Conservation (phyloP, 352 stramenopile genomes). For the Phytophthora pinifolia region DNA sequence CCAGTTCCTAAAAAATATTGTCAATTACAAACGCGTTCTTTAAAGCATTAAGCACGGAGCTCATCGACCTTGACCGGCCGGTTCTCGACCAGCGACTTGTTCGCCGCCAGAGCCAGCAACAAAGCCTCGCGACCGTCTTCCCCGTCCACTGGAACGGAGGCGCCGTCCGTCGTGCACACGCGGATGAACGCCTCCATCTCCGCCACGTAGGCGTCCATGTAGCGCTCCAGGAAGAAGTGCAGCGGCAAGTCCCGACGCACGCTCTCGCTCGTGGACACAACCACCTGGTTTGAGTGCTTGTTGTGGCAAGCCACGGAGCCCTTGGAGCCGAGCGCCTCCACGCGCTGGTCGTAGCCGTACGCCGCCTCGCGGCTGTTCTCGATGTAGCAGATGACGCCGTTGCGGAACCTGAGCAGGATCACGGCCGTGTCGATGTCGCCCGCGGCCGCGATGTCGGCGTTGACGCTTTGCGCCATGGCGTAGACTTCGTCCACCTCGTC, state of each 20-base stretch:
- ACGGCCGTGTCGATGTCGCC: conserved; percentile 92
- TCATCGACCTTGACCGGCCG: conserved; percentile 65
- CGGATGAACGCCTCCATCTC: conserved; percentile 75
- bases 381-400: conserved; percentile 91
- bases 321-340: conserved; percentile 91
- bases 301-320: conserved; percentile 92
- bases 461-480: conserved; percentile 55
- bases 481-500: conserved; percentile 70
- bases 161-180: conserved; percentile 44
- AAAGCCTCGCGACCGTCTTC: conserved; percentile 65
- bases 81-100: conserved; percentile 70
- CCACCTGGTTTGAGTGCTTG: conserved; percentile 91
- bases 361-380: conserved; percentile 93
- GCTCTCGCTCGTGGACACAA: conserved; percentile 46
- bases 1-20: no score
- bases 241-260: conserved; percentile 87
- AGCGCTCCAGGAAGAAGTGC: conserved; percentile 94
- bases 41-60: no score
- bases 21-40: no score
- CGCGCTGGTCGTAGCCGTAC: conserved; percentile 96
- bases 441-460: conserved; percentile 64
- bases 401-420: conserved; percentile 91
- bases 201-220: conserved; percentile 87
- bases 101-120: conserved; percentile 64
- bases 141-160: conserved; percentile 51